Percentiles rank a stretch among this genome's conserved stretches.
These are phyloP conservation scores for Pleodorina starrii DNA, from an alignment of 139 green algal genomes.

Conservation along the genomic window DNA sequence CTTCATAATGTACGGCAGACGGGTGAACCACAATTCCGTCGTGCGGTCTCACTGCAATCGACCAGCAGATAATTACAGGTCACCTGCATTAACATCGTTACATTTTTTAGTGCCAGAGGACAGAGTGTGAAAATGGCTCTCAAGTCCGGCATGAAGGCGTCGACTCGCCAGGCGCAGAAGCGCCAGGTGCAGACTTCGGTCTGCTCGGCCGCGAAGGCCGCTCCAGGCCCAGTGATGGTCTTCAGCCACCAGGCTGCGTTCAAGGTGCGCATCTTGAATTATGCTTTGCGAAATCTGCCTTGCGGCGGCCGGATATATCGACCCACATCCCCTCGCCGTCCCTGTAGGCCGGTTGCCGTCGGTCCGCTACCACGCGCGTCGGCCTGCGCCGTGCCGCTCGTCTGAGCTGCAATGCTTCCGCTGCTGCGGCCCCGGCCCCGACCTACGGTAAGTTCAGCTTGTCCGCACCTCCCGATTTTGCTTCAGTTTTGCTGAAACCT, in stretches of 20 bases:
- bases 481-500: neutral
- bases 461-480: neutral
- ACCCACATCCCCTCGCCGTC: neutral
- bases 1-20: too few species aligned
- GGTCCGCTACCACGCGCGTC: neutral
- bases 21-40: conserved; percentile 31
- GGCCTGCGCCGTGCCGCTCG: conserved; percentile 26
- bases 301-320: conserved; percentile 18
- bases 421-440: neutral
- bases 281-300: neutral
- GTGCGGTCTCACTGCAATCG: conserved; percentile 13
- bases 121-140: conserved; percentile 30
- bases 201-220: conserved; percentile 25
- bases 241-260: conserved; percentile 3
- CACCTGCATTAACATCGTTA: neutral
- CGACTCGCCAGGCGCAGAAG: neutral
- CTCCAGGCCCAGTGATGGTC: neutral
- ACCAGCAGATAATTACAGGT: neutral
- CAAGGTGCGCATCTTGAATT: conserved; percentile 33
- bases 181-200: conserved; percentile 4
- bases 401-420: neutral
- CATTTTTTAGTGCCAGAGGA: conserved; percentile 4
- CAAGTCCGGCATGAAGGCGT: conserved; percentile 29
- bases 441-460: conserved; percentile 33
- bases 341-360: conserved; percentile 36